Evolutionary conservation across 1,139 yeast genomes (phyloP), one percentile per base, ranked within the genome.

Genomic region (Hansenula lynferdii): DNA sequence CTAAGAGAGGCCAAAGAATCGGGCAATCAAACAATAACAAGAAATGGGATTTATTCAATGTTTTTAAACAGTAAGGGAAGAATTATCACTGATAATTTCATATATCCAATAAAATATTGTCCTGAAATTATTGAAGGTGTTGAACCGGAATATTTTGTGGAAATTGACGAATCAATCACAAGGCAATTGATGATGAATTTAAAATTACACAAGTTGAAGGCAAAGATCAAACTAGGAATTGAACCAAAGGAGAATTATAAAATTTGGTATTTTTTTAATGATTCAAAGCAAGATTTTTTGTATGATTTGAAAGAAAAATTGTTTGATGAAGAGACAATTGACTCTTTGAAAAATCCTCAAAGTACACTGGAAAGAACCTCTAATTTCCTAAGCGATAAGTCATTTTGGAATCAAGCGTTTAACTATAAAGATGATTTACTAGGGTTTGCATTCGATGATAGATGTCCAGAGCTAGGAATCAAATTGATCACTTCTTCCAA

Each of bases 51-150:
- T 16, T 83, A 75, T 53, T 75, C 89, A 5, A 79, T 81, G 65
- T 70, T 90, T 45, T 67, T 92, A 41, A 90, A 83, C 54, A 78
- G 95, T 16, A 85, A 84, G 59, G 97, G 98, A 0, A 70, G 96
- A 39, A 73, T 92, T 1, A 55, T 86, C 7, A 72, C 83, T 11
- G 97, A 92, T 56, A 66, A 82, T 12, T 87, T 86, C 54, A 58
- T 90, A 2, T 89, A 85, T 56, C 80, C 95, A 2, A 41, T 43
- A 27, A 56, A 51, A 36, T 58, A 56, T 36, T 57, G 59, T 3
- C 57, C 52, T 2, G 34, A 36, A 31, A 39, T 8, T 34, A 8
- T 44, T 27, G 43, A 45, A 14, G 35, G 39, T 16, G 34, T 41
- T 20, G 43, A 44, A 42, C 39, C 77, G 71, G 3, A 58, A 60